phyloP scores from a whole-genome alignment of 768 basidiomycete genomes.

The Royoungia palumana region DNA sequence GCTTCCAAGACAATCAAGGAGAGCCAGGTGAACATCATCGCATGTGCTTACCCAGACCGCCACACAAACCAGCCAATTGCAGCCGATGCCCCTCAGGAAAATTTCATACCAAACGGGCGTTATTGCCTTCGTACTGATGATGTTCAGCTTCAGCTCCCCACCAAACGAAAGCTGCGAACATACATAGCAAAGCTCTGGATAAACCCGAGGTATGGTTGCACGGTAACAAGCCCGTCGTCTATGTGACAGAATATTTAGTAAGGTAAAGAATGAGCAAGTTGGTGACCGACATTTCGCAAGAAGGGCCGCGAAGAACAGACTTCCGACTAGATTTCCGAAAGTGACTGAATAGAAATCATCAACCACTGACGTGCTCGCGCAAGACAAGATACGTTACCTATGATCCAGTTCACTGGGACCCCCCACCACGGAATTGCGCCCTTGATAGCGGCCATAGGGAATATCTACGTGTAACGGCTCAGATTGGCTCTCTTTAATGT shows the following conservation, averaged over 20 bases:
- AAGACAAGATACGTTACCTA: slow-evolving; percentile 43
- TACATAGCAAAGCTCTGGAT: slow-evolving; percentile 57
- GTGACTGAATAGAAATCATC: slow-evolving; percentile 43
- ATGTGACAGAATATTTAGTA: neutral
- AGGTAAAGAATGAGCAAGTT: neutral
- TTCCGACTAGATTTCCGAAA: slow-evolving; percentile 67
- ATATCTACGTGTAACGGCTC: slow-evolving; percentile 40
- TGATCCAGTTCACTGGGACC: slow-evolving; percentile 62
- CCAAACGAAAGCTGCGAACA: slow-evolving; percentile 15
- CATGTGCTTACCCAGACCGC: slow-evolving; percentile 61
- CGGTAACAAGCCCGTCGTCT: slow-evolving; percentile 62
- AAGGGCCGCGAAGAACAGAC: slow-evolving; percentile 65
- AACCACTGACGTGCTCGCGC: neutral
- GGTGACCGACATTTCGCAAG: slow-evolving; percentile 56
- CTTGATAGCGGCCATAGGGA: slow-evolving; percentile 66
- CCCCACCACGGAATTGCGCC: slow-evolving; percentile 68
- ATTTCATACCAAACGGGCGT: slow-evolving; percentile 72
- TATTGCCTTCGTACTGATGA: slow-evolving; percentile 53
- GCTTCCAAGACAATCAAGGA: slow-evolving; percentile 37
- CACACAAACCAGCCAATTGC: slow-evolving; percentile 73
- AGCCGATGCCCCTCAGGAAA: slow-evolving; percentile 69
- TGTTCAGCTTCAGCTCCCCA: neutral
- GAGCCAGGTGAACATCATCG: neutral
- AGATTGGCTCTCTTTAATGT: neutral
- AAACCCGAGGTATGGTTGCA: slow-evolving; percentile 54